Evolutionary conservation across 2,329 filamentous ascomycete species (phyloP).

Genomic region (Apiospora pterosperma): DNA sequence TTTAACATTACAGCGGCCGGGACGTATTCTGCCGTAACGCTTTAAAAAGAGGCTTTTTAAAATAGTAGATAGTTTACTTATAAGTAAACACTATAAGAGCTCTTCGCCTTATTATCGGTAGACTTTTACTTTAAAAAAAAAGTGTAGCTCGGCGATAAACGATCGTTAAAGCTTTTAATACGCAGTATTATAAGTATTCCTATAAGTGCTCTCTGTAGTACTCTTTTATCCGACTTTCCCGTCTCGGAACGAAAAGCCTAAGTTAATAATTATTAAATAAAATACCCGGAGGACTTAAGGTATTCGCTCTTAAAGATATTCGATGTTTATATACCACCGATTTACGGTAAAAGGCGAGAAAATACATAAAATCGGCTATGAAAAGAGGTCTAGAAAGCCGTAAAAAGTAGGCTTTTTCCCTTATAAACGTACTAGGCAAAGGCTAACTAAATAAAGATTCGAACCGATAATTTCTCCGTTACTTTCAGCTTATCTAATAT

Average conservation of each 20-base stretch:
- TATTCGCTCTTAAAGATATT: conserved; percentile 25
- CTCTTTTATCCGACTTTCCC: conserved; percentile 1
- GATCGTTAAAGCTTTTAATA: neutral
- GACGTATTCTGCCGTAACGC: too few relatives aligned
- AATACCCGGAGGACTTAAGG: conserved; percentile 19
- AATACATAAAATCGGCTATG: too few relatives aligned
- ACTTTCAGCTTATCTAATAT: too few relatives aligned
- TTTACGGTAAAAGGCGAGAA: conserved; percentile 24
- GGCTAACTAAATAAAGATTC: too few relatives aligned
- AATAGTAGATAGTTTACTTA: neutral
- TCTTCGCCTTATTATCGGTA: neutral
- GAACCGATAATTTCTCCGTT: too few relatives aligned
- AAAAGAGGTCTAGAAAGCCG: too few relatives aligned
- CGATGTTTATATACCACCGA: conserved; percentile 22
- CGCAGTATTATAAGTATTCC: neutral
- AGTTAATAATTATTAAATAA: conserved; percentile 18
- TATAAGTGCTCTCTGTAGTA: neutral
- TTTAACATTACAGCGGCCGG: too few relatives aligned
- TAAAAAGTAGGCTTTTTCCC: too few relatives aligned
- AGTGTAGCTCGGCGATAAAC: neutral
- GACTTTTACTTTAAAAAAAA: neutral
- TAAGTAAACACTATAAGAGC: neutral
- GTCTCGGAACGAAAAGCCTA: too few relatives aligned
- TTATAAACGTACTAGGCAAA: too few relatives aligned
- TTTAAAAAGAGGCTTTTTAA: neutral